phyloP scores from a whole-genome alignment of 2,329 filamentous ascomycete species.

The Dendryphion nanum region DNA sequence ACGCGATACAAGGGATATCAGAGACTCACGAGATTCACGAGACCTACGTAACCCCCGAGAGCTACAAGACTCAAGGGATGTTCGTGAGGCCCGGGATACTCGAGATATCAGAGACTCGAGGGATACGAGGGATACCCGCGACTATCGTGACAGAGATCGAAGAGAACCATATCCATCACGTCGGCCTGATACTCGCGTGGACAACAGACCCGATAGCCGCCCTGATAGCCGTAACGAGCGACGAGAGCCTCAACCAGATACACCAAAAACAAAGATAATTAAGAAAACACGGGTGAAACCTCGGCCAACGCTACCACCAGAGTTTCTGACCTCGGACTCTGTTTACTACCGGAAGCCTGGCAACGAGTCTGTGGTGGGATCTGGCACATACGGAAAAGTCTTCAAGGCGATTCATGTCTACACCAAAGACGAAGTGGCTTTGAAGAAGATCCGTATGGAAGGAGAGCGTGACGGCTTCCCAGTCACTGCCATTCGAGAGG shows the following conservation, averaged over 20 bases:
- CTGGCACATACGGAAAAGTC: slow-evolving; percentile 92
- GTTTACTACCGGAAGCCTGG: slow-evolving; percentile 94
- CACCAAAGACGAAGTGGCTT: slow-evolving; percentile 75
- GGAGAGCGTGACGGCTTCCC: slow-evolving; percentile 89
- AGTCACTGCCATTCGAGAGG: slow-evolving; percentile 85
- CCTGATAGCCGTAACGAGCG: slow-evolving; percentile 39
- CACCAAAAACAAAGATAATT: slow-evolving; percentile 55
- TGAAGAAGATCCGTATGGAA: slow-evolving; percentile 93
- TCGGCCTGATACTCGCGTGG: slow-evolving; percentile 24
- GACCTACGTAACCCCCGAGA: slow-evolving; percentile 18
- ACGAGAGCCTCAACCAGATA: slow-evolving; percentile 38
- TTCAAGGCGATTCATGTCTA: slow-evolving; percentile 95
- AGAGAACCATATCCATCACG: slow-evolving; percentile 28
- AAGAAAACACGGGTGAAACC: slow-evolving; percentile 69
- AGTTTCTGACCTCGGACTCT: slow-evolving; percentile 77
- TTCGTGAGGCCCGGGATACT: slow-evolving; percentile 17
- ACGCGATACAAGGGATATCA: slow-evolving; percentile 6
- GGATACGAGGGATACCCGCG: slow-evolving; percentile 12
- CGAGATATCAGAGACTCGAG: slow-evolving; percentile 19
- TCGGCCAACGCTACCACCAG: slow-evolving; percentile 67
- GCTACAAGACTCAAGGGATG: slow-evolving; percentile 13
- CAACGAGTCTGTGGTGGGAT: slow-evolving; percentile 95
- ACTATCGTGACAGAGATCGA: slow-evolving; percentile 11
- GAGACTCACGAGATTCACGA: slow-evolving; percentile 23
- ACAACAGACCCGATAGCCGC: slow-evolving; percentile 23